Conservation (phyloP, 257 asterid species). For the Catharanthus roseus region DNA sequence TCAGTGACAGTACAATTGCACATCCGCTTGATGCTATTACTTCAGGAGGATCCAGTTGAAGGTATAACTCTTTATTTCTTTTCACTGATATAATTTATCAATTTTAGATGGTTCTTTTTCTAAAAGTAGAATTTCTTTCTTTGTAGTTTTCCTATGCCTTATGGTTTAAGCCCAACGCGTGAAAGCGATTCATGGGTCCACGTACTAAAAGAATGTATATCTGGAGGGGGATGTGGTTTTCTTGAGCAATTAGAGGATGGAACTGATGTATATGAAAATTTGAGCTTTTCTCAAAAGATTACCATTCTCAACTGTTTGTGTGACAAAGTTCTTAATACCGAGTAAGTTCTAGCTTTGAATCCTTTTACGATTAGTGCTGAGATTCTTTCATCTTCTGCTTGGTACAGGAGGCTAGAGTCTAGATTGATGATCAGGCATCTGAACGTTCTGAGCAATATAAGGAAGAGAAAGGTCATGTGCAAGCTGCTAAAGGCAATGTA, state of each 20-base stretch:
- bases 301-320: slow-evolving; percentile 55
- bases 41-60: slow-evolving; percentile 43
- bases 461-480: slow-evolving; percentile 49
- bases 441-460: slow-evolving; percentile 40
- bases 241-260: slow-evolving; percentile 41
- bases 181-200: slow-evolving; percentile 53
- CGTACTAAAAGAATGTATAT: slow-evolving; percentile 45
- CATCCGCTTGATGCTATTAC: slow-evolving; percentile 43
- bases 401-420: slow-evolving; percentile 50
- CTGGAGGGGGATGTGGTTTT: slow-evolving; percentile 37
- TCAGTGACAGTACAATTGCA: slow-evolving; percentile 55
- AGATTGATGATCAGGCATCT: slow-evolving; percentile 56
- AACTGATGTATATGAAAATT: slow-evolving; percentile 43
- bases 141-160: slow-evolving; percentile 30
- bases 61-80: slow-evolving; percentile 49
- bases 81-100: slow-evolving; percentile 9
- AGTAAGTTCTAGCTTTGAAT: slow-evolving; percentile 29
- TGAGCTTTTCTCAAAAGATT: slow-evolving; percentile 60
- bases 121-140: slow-evolving; percentile 9
- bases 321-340: slow-evolving; percentile 75
- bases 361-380: neutral
- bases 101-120: slow-evolving; percentile 1
- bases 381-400: slow-evolving; percentile 6
- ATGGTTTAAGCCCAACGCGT: slow-evolving; percentile 29
- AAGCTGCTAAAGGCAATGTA: slow-evolving; percentile 63